Evolutionary conservation across 192 early-diverging fungal species (phyloP), one percentile per base, ranked within the genome.

Genomic region (Coemansia asiatica): DNA sequence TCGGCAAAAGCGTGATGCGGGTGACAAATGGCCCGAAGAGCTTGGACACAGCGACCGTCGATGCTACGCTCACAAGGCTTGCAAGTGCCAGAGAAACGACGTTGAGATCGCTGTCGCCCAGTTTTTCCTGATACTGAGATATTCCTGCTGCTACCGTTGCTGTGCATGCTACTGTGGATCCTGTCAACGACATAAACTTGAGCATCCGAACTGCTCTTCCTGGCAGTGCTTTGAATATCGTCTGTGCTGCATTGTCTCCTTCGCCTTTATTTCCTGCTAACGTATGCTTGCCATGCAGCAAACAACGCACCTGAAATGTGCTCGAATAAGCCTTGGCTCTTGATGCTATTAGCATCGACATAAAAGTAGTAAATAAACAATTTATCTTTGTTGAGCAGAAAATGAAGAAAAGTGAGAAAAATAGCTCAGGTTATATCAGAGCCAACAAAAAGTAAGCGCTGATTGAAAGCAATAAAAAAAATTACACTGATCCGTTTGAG

Each of bases 1-100:
- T 15, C 27, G 71, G 70, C 16, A 77, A 16, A 22, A 77, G 54
- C 8, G 61, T 71, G 21, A 82, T 64, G 31, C 68, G 70, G 15
- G 71, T 76, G 46, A 82, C 74, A 50, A 82, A 82, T 2, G 80
- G 75, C n/a, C 75, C 68, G 50, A 82, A 82, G 22, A 67, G 51
- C 44, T 63, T 65, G 31, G 56, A 77, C 38, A 82, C 53, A 9
- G 60, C 46, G 8, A 77, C 25, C 0, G 80, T 82, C 1, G 80
- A 82, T 38, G 65, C 44, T 3, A 73, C 38, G 54, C 80, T 82
- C 28, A 77, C 59, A 7, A 66, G 19, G 60, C 75, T 82, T 27
- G 80, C 80, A 7, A 68, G 16, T 4, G 61, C 61, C 49, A 82
- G 62, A 9, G 69, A 60, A 18, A 65, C 33, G 6, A 58, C 25